Base-by-base conservation (phyloP, 768 basidiomycete genomes). In the Lentinula raphanica region DNA sequence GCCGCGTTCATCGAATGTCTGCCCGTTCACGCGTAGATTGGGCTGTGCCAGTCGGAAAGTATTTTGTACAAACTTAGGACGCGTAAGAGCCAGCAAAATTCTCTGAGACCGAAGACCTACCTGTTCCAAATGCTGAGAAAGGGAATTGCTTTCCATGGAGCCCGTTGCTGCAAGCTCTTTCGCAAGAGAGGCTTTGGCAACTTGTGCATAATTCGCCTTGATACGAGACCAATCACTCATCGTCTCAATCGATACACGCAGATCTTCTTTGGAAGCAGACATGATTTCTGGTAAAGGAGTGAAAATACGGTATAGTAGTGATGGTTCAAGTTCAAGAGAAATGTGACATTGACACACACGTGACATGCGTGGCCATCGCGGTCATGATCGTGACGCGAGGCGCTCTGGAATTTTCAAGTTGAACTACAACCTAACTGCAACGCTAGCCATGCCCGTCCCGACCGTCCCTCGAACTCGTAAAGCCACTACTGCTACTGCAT, bases 11-110 rank as follows among this genome's bases (percentile, higher is more conserved):
- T 55, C 42, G 21, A 56, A 56, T 17, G 29, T 45, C 23, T 56
- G 54, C 3, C 54, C 54, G 32, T 56, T 56, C n/a, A 56, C 54
- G 44, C 54, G 54, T 28, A 56, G 15, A 25, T 56, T 56, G 9
- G 54, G 54, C 21, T 56, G 54, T 7, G n/a, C 54, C 6, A 42
- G 28, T 29, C 29, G 40, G 36, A 56, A 56, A 13, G 54, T 56
- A 17, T 56, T 39, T 40, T 56, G 27, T 23, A 56, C 32, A 19
- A 44, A 45, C 54, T 56, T 13, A 9, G 19, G 3, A 17, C 9
- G n/a, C 1, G 19, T 36, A 4, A 46, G 31, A 15, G 36, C 7
- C 9, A 44, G 8, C 8, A 25, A 17, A 44, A 7, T 9, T 9
- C 19, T 3, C 3, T n/a, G 7, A 15, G 17, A 44, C 17, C 23